Base-by-base conservation (phyloP, 2,329 filamentous ascomycete genomes). In the Alternaria ventricosa region DNA sequence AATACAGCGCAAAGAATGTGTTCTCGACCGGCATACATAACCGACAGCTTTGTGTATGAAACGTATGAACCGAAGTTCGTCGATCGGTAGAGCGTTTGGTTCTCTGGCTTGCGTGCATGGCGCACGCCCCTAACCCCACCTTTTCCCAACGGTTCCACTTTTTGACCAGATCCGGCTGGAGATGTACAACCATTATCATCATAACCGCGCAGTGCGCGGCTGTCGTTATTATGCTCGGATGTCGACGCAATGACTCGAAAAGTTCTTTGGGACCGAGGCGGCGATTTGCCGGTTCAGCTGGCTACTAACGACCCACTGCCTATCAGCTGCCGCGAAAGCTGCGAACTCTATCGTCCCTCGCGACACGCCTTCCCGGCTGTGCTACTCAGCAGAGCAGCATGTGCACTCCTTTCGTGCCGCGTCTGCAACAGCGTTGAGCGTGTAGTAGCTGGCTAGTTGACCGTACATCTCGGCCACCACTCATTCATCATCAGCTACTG, bases 201-300 rank as follows among this genome's bases (percentile, higher is more conserved):
- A 60, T 64, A 64, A 60, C 63, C 66, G 76, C 75, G 76, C 74
- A 73, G 65, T 78, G 73, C 76, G 76, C 76, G 75, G 72, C 67
- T 72, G 64, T 55, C 58, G 36, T 54, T 50, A 60, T 57, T 56
- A 30, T 59, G n/a, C 3, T 22, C 41, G 41, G 33, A 27, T 15
- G 20, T 46, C 56, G 23, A 57, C 49, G 43, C 18, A 58, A 57
- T 60, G 62, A 60, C 46, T 62, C 51, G 27, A 46, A 45, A 45
- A 11, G 11, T 54, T 23, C 33, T 58, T 57, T 66, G 61, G 65
- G 62, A 65, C 66, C 60, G 55, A 63, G 45, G 33, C 11, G 15
- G 49, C 49, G 33, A 57, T 51, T 55, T 65, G 56, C 57, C 54
- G 43, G 65, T 60, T 55, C 15, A 47, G 59, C 60, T 49, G 57